Base-by-base conservation (phyloP, 495 filamentous ascomycete species). In the Lophiotrema nucula region DNA sequence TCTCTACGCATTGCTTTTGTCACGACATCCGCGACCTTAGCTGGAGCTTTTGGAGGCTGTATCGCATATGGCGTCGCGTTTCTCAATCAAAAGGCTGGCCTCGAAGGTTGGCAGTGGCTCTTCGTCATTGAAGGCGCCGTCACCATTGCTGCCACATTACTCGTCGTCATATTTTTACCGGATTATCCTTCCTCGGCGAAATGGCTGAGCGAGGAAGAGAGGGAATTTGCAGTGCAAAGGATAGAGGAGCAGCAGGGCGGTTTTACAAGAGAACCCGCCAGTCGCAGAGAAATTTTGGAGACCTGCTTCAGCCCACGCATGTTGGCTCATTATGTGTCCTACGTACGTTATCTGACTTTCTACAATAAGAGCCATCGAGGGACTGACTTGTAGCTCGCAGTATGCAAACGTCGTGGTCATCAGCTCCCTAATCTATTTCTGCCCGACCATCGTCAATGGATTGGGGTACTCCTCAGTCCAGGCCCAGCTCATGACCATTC, bases 21-120 rank as follows among this genome's bases (percentile, higher is more conserved):
- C 10, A 31, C 47, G 8, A 48, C 55, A 12, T 58, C 47, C 22
- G 45, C 43, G 4, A 58, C 45, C 13, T 42, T 58, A 13, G 56
- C 60, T 1, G 60, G 60, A 16, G 60, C 60, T 8, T 64, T 64
- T 45, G 60, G 60, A n/a, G 60, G 60, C 25, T 41, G 33, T 23
- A 51, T 58, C 19, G 59, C 59, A 11, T 62, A 62, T 27, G 59
- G 59, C 6, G 39, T 62, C 16, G 59, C 44, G 12, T 44, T 58
- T 45, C 16, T 62, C 19, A 62, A 58, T 28, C 45, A 46, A 19
- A 35, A 37, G 0, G 54, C n/a, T 15, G 66, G 66, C 2, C 46
- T 62, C 1, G 53, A 62, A 25, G 59, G 59, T 2, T 62, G 49
- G 19, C 15, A 53, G 43, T 62, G 59, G 59, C 21, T 58, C n/a